These are phyloP conservation scores for Candida railenensis DNA, from an alignment of 805 yeast species.

Conservation along the genomic window DNA sequence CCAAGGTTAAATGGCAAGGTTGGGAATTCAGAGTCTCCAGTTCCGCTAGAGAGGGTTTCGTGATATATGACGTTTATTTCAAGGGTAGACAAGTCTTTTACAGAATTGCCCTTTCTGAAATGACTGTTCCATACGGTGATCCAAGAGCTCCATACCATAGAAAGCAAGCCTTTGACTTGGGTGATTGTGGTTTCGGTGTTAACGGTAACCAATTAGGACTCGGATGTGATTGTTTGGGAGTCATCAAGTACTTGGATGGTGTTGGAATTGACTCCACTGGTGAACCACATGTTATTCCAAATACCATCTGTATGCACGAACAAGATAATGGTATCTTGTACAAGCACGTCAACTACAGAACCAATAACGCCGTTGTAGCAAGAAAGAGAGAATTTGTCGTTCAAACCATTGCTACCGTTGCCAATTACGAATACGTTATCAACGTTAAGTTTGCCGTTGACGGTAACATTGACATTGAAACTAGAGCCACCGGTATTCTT, in stretches of 20 bases:
- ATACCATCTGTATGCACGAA: slow-evolving; percentile 78
- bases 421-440: slow-evolving; percentile 77
- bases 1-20: slow-evolving; percentile 74
- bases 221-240: slow-evolving; percentile 84
- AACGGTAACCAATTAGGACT: slow-evolving; percentile 64
- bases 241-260: slow-evolving; percentile 70
- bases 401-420: slow-evolving; percentile 81
- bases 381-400: slow-evolving; percentile 78
- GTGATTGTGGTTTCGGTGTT: slow-evolving; percentile 82
- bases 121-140: slow-evolving; percentile 89
- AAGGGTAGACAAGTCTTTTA: slow-evolving; percentile 76
- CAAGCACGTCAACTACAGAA: slow-evolving; percentile 81
- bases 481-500: slow-evolving; percentile 83
- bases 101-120: slow-evolving; percentile 72
- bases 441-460: slow-evolving; percentile 74
- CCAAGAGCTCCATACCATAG: slow-evolving; percentile 78
- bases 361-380: slow-evolving; percentile 64
- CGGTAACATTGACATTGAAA: slow-evolving; percentile 75
- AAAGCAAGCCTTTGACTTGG: slow-evolving; percentile 84
- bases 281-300: slow-evolving; percentile 60
- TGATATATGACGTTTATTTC: slow-evolving; percentile 67
- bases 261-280: slow-evolving; percentile 57
- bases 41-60: slow-evolving; percentile 78
- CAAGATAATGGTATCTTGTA: slow-evolving; percentile 74
- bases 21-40: slow-evolving; percentile 77